A percentile compares a stretch with the other conserved stretches of the same genome.
phyloP scores from a whole-genome alignment of 2,329 filamentous ascomycete genomes.

The Ophiostoma fasciatum region DNA sequence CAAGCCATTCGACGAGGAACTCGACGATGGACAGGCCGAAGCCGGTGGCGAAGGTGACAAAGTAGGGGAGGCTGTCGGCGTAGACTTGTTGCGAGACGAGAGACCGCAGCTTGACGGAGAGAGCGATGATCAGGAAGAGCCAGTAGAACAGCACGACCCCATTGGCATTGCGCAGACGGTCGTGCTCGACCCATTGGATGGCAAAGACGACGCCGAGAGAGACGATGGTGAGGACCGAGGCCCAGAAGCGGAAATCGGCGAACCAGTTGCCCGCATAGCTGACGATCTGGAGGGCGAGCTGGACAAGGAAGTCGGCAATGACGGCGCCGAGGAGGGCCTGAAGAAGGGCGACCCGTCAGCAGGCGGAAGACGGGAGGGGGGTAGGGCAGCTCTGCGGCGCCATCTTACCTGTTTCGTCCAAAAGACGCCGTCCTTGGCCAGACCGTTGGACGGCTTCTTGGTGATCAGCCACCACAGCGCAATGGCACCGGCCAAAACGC shows the following conservation, averaged over 20 bases:
- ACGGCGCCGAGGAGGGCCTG: slow-evolving; percentile 50
- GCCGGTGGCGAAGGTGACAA: slow-evolving; percentile 58
- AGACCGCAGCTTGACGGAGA: slow-evolving; percentile 72
- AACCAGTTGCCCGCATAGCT: slow-evolving; percentile 56
- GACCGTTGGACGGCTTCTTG: slow-evolving; percentile 48
- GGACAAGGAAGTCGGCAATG: slow-evolving; percentile 51
- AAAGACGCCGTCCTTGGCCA: slow-evolving; percentile 81
- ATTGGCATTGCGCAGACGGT: slow-evolving; percentile 69
- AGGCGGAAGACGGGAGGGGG: no score
- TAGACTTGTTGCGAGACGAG: slow-evolving; percentile 67
- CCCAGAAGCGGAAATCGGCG: slow-evolving; percentile 76
- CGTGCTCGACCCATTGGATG: slow-evolving; percentile 78
- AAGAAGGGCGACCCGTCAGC: no score
- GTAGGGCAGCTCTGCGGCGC: no score
- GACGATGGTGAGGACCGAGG: slow-evolving; percentile 53
- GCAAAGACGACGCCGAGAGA: slow-evolving; percentile 62
- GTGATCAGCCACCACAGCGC: slow-evolving; percentile 69
- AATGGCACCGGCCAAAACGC: slow-evolving; percentile 59
- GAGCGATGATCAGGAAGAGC: slow-evolving; percentile 68
- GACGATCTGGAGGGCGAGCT: slow-evolving; percentile 63
- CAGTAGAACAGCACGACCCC: slow-evolving; percentile 86
- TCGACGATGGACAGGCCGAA: slow-evolving; percentile 55
- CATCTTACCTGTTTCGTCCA: slow-evolving; percentile 77
- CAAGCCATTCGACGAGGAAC: slow-evolving; percentile 71
- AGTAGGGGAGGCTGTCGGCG: slow-evolving; percentile 52